phyloP scores from a whole-genome alignment of 495 filamentous ascomycete genomes.

The Tuber calosporum region DNA sequence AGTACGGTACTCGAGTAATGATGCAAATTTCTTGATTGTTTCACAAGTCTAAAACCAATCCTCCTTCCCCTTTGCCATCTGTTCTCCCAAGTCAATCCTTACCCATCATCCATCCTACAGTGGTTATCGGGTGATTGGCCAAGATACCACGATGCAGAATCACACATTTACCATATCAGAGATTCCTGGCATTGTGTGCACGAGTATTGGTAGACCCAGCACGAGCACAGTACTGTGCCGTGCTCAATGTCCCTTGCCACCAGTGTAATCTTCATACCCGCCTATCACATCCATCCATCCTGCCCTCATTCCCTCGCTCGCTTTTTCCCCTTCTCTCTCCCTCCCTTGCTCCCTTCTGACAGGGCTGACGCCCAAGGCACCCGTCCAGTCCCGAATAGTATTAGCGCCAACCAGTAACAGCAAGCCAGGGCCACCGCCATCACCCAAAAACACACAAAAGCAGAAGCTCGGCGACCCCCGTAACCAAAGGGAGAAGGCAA shows the following conservation, averaged over 20 bases:
- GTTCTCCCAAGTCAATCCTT: neutral
- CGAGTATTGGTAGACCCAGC: neutral
- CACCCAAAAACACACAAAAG: neutral
- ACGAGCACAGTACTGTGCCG: no score
- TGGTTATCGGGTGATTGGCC: neutral
- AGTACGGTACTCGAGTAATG: no score
- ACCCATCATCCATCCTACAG: no score
- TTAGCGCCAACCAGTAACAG: neutral
- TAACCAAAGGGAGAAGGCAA: neutral
- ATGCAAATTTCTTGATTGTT: no score
- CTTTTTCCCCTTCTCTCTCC: neutral
- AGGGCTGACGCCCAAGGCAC: constrained; percentile 4
- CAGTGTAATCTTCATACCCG: neutral
- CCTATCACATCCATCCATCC: neutral
- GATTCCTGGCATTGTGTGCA: neutral
- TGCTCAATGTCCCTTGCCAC: neutral
- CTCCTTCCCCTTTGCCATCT: neutral
- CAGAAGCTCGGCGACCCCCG: neutral
- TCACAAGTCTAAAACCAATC: neutral
- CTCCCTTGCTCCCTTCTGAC: neutral
- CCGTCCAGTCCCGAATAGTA: neutral
- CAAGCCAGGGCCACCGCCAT: constrained; percentile 2
- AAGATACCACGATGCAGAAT: neutral
- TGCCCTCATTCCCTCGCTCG: no score
- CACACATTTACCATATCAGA: neutral